Evolutionary conservation across 805 yeast genomes (phyloP).

Genomic region (Naumovozyma castellii): DNA sequence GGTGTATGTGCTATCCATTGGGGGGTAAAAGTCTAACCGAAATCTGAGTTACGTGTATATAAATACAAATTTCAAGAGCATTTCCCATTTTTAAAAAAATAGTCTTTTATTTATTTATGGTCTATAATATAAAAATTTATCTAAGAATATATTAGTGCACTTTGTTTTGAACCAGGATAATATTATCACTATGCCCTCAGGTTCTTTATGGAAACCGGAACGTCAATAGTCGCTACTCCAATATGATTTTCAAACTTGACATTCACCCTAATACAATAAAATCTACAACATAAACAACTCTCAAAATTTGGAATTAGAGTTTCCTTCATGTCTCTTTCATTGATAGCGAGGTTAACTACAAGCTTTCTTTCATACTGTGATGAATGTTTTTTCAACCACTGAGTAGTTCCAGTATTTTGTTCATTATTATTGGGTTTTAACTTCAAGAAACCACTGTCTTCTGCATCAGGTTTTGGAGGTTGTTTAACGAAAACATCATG

Average conservation of each 20-base stretch:
- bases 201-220: constrained; percentile 33
- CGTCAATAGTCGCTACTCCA: constrained; percentile 26
- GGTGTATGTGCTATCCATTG: constrained; percentile 95
- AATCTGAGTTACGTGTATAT: no score
- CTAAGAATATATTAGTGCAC: not conserved
- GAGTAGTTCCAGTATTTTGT: no score
- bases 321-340: constrained; percentile 36
- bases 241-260: constrained; percentile 35
- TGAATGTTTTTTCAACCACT: constrained; percentile 26
- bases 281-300: constrained; percentile 50
- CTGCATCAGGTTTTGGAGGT: not conserved
- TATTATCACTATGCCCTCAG: constrained; percentile 8
- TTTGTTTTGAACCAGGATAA: no score
- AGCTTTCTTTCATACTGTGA: constrained; percentile 27
- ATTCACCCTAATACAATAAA: constrained; percentile 42
- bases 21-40: constrained; percentile 69
- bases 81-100: not conserved
- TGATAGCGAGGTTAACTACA: constrained; percentile 34
- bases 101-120: no score
- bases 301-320: constrained; percentile 56
- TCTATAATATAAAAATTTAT: no score
- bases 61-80: constrained; percentile 1
- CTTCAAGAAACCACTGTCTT: constrained; percentile 1
- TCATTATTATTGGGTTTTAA: constrained; percentile 3
- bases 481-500: constrained; percentile 26